These are phyloP conservation scores for Mrakia frigida DNA, from an alignment of 768 basidiomycete genomes.

Conservation along the genomic window DNA sequence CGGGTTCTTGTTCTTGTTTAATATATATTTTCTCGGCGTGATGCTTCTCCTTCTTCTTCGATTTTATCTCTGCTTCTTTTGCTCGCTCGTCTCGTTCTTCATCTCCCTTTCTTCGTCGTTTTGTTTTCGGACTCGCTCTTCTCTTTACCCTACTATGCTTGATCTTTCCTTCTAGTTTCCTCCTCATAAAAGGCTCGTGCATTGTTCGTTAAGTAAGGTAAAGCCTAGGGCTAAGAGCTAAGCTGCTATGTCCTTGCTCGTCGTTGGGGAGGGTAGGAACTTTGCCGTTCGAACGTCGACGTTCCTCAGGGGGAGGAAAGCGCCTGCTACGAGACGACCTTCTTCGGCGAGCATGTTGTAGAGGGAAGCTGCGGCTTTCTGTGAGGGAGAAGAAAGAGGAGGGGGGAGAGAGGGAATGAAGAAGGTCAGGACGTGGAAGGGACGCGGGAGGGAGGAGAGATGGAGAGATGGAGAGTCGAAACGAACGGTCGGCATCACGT, in stretches of 20 bases:
- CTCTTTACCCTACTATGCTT: too few species aligned
- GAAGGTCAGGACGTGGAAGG: not conserved
- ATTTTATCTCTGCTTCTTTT: too few species aligned
- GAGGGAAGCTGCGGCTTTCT: slow-evolving; percentile 74
- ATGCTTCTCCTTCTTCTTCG: too few species aligned
- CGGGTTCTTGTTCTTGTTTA: too few species aligned
- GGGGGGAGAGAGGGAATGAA: not conserved
- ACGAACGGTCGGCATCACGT: slow-evolving; percentile 80
- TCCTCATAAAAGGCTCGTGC: too few species aligned
- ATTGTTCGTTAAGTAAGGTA: too few species aligned
- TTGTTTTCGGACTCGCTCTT: too few species aligned
- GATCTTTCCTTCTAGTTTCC: too few species aligned
- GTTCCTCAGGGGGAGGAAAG: slow-evolving; percentile 63
- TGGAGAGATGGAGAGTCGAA: not conserved
- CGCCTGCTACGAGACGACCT: slow-evolving; percentile 85
- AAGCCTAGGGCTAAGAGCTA: too few species aligned
- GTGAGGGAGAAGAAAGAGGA: slow-evolving; percentile 41
- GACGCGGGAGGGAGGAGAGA: not conserved
- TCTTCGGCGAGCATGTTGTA: slow-evolving; percentile 92
- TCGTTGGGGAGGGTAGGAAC: not conserved
- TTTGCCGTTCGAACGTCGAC: slow-evolving; percentile 10
- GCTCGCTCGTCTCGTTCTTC: too few species aligned
- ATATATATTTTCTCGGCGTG: too few species aligned
- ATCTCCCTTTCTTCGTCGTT: too few species aligned
- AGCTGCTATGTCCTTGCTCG: not conserved